Base-by-base conservation (phyloP, 1,139 yeast species). In the Diutina neorugosa region DNA sequence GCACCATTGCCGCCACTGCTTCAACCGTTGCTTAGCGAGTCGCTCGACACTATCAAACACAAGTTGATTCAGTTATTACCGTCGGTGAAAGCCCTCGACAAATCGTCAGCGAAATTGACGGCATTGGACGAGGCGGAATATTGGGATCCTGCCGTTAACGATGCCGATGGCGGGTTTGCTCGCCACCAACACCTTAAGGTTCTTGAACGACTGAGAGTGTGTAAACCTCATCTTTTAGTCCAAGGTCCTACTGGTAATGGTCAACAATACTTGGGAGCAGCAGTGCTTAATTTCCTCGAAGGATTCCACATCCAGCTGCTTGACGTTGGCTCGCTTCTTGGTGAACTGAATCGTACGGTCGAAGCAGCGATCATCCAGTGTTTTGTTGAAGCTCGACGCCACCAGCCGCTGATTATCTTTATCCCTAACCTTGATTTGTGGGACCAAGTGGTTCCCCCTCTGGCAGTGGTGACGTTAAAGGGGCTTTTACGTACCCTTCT, bases 281-380 rank as follows among this genome's bases (percentile, higher is more conserved):
- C 98, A 0, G 73, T 90, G 16, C 70, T 93, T 55, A 87, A 90
- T 61, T 78, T 82, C 60, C 71, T 94, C 56, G 98, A 93, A 68
- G 96, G 96, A 0, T 90, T 84, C 61, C 95, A 90, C 63, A 84
- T 90, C 9, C 98, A 93, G 63, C 79, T 86, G 0, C 71, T 94
- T 51, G 98, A 93, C 65, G 71, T 93, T 56, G 89, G 91, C 1
- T 77, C 84, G 20, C 66, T 93, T 55, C 81, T 84, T 60, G 83
- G 93, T 14, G 98, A 91, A 62, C 76, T 95, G 4, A 79, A 94
- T 0, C 72, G 90, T 57, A 82, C 96, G 0, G 84, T 95, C 1
- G 98, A 93, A 62, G 87, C 90, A 63, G 78, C 87, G 0, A 77
- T 91, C 44, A 87, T 93, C 27, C 96, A 90, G 63, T 77, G 88